Conservation (phyloP, 2,329 filamentous ascomycete species). For the Tolypocladium endophyticum region DNA sequence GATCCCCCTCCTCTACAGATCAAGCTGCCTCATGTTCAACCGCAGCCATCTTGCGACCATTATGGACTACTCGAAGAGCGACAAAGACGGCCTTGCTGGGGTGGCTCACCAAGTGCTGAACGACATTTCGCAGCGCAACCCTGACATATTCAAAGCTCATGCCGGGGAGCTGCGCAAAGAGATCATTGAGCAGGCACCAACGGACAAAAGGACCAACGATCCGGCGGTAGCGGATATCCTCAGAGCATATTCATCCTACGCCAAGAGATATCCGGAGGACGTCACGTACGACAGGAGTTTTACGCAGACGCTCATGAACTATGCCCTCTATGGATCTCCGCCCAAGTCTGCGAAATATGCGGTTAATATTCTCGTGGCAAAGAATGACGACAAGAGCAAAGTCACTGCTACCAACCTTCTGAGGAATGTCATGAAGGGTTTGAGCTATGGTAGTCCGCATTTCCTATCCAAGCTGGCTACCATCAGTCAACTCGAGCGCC, state of each 20-base stretch:
- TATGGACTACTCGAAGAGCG: slow-evolving; percentile 75
- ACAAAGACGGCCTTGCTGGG: slow-evolving; percentile 66
- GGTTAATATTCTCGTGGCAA: slow-evolving; percentile 76
- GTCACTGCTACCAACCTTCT: slow-evolving; percentile 79
- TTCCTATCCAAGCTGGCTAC: slow-evolving; percentile 68
- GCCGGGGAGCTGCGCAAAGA: slow-evolving; percentile 85
- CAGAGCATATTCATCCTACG: slow-evolving; percentile 88
- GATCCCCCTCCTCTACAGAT: slow-evolving; percentile 71
- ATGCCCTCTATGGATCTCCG: slow-evolving; percentile 72
- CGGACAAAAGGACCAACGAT: slow-evolving; percentile 56
- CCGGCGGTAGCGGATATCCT: slow-evolving; percentile 74
- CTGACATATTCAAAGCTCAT: slow-evolving; percentile 85
- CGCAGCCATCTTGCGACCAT: slow-evolving; percentile 86
- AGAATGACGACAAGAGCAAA: slow-evolving; percentile 60
- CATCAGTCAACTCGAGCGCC: slow-evolving; percentile 64
- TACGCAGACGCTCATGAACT: slow-evolving; percentile 67
- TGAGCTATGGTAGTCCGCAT: slow-evolving; percentile 59
- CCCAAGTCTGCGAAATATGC: slow-evolving; percentile 86
- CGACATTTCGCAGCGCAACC: slow-evolving; percentile 82
- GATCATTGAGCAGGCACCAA: slow-evolving; percentile 70
- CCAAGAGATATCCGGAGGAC: slow-evolving; percentile 74
- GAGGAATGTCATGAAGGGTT: slow-evolving; percentile 62
- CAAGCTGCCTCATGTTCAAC: slow-evolving; percentile 81
- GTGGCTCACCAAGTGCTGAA: slow-evolving; percentile 83
- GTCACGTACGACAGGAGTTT: slow-evolving; percentile 76